Evolutionary conservation across 805 yeast genomes (phyloP).

Genomic region (Candida ovalis): DNA sequence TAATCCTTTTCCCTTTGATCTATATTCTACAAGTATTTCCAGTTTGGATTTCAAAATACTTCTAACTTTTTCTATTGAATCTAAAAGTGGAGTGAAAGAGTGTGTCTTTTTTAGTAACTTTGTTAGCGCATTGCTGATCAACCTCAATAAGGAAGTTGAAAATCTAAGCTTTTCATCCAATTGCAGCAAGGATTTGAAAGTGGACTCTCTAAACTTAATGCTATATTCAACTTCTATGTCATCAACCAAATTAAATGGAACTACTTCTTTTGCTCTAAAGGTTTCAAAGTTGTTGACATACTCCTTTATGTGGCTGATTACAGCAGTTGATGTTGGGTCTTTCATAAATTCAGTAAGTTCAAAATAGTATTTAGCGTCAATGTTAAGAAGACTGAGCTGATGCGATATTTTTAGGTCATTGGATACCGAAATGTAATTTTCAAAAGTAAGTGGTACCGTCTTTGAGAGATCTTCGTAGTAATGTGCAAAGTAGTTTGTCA

Average conservation of each 20-base stretch:
- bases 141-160: background rate
- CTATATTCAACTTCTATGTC: background rate
- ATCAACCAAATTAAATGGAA: background rate
- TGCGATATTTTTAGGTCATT: slow-evolving; percentile 6
- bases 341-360: slow-evolving; percentile 4
- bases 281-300: background rate
- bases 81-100: background rate
- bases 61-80: background rate
- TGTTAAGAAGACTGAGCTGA: slow-evolving; percentile 2
- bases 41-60: background rate
- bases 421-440: slow-evolving; percentile 9
- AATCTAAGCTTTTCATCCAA: background rate
- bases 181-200: background rate
- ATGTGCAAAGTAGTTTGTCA: slow-evolving; percentile 5
- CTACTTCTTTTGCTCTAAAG: background rate
- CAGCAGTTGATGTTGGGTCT: slow-evolving; percentile 1
- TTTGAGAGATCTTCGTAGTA: slow-evolving; percentile 1
- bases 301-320: background rate
- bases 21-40: background rate
- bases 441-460: slow-evolving; percentile 1
- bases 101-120: background rate
- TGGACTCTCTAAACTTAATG: background rate
- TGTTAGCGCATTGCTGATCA: background rate
- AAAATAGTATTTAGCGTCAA: slow-evolving; percentile 3
- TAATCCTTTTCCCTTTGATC: background rate